Percentiles rank a stretch among this genome's conserved stretches.
phyloP scores from a whole-genome alignment of 2,329 filamentous ascomycete species.

The Penicillium brevicompactum region DNA sequence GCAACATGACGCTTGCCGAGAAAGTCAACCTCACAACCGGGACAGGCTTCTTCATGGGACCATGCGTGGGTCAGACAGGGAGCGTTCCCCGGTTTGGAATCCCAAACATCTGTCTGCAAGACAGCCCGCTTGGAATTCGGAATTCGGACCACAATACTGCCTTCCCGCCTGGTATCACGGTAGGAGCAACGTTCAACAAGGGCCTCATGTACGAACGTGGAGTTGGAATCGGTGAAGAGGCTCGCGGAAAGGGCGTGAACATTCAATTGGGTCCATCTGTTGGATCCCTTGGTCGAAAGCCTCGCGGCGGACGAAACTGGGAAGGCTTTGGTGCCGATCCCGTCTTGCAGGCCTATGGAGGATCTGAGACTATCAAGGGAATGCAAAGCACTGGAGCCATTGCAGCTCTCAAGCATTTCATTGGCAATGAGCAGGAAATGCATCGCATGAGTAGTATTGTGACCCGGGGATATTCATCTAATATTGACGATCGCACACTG shows the following conservation, averaged over 20 bases:
- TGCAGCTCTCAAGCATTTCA: slow-evolving; percentile 59
- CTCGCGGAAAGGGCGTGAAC: slow-evolving; percentile 72
- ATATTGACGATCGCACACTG: slow-evolving; percentile 54
- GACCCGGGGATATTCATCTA: slow-evolving; percentile 47
- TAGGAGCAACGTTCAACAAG: slow-evolving; percentile 75
- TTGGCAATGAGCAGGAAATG: slow-evolving; percentile 53
- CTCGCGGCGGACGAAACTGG: slow-evolving; percentile 73
- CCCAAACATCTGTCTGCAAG: slow-evolving; percentile 71
- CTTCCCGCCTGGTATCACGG: slow-evolving; percentile 78
- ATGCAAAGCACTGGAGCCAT: slow-evolving; percentile 61
- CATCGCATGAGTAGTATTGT: slow-evolving; percentile 51
- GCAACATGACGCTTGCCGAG: slow-evolving; percentile 76
- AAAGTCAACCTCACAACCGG: slow-evolving; percentile 78
- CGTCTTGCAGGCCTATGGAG: slow-evolving; percentile 60
- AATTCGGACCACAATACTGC: slow-evolving; percentile 74
- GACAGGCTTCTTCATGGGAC: slow-evolving; percentile 71
- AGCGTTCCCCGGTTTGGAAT: slow-evolving; percentile 71
- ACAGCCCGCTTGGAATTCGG: slow-evolving; percentile 71
- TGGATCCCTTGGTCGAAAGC: slow-evolving; percentile 71
- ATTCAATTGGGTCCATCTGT: slow-evolving; percentile 71
- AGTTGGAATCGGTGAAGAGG: slow-evolving; percentile 69
- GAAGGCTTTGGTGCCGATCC: slow-evolving; percentile 74
- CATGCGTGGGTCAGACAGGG: slow-evolving; percentile 76
- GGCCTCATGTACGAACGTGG: slow-evolving; percentile 68
- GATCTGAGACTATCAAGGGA: slow-evolving; percentile 56